These are phyloP conservation scores for Tulasnella sp. DNA, from an alignment of 768 basidiomycete species.

Conservation along the genomic window DNA sequence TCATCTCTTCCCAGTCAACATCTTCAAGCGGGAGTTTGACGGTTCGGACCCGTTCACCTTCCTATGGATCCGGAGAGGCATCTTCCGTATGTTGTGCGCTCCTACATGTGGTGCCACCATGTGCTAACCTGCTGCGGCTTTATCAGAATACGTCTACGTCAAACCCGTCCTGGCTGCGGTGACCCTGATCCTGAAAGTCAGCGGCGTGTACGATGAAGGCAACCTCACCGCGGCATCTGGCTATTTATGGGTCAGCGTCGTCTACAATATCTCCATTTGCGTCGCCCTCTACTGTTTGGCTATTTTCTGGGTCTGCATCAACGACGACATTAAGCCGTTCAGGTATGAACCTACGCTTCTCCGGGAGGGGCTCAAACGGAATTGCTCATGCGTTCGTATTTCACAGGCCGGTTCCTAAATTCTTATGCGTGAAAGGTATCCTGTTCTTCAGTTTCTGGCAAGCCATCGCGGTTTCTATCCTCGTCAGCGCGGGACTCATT, in stretches of 20 bases:
- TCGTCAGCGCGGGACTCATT: slow-evolving; percentile 77
- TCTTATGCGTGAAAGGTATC: slow-evolving; percentile 97
- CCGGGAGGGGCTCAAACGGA: neutral
- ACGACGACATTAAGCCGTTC: slow-evolving; percentile 82
- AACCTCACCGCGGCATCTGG: slow-evolving; percentile 76
- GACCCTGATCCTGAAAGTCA: slow-evolving; percentile 78
- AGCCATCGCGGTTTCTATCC: slow-evolving; percentile 70
- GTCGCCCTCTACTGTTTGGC: slow-evolving; percentile 83
- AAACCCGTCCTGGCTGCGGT: slow-evolving; percentile 83
- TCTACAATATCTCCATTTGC: slow-evolving; percentile 41
- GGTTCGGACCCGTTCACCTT: slow-evolving; percentile 93
- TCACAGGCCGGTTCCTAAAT: slow-evolving; percentile 80
- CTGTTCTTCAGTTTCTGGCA: slow-evolving; percentile 99
- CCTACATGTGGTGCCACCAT: neutral
- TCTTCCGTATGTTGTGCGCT: slow-evolving; percentile 59
- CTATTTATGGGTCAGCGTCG: slow-evolving; percentile 81
- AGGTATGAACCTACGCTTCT: slow-evolving; percentile 43
- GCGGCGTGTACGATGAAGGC: slow-evolving; percentile 85
- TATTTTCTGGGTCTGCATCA: slow-evolving; percentile 93
- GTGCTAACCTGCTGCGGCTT: neutral
- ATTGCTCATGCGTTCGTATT: neutral
- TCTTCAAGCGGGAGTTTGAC: slow-evolving; percentile 83
- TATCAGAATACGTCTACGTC: slow-evolving; percentile 88
- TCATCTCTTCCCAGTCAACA: slow-evolving; percentile 75
- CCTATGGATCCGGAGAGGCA: slow-evolving; percentile 88